These are phyloP conservation scores for Ascochyta viciae-villosae DNA, from an alignment of 2,329 filamentous ascomycete species.

Conservation along the genomic window DNA sequence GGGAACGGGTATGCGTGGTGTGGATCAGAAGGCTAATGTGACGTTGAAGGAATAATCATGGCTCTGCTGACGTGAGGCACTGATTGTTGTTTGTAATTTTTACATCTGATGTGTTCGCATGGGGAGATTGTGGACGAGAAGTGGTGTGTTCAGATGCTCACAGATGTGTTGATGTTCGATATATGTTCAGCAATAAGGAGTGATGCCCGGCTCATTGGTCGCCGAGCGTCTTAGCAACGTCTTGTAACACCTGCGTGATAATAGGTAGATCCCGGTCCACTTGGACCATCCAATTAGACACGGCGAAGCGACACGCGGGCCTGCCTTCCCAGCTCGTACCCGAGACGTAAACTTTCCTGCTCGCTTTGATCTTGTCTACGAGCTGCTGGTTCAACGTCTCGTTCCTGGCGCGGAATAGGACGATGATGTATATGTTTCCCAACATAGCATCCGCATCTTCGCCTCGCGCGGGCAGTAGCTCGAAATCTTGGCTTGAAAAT, in stretches of 20 bases:
- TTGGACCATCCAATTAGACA: constrained; percentile 84
- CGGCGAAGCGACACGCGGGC: constrained; percentile 80
- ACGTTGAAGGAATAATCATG: too few relatives aligned
- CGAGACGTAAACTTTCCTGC: constrained; percentile 79
- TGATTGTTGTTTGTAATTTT: too few relatives aligned
- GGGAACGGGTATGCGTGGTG: too few relatives aligned
- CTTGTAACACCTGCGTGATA: constrained; percentile 68
- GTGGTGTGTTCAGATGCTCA: too few relatives aligned
- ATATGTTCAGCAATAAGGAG: too few relatives aligned
- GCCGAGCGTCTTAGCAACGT: constrained; percentile 23
- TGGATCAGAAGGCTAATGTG: too few relatives aligned
- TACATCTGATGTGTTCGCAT: too few relatives aligned
- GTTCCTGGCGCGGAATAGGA: constrained; percentile 78
- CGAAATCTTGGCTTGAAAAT: constrained; percentile 66
- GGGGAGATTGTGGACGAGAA: too few relatives aligned
- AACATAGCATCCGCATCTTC: constrained; percentile 51
- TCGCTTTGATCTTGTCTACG: constrained; percentile 75
- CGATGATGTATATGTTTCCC: constrained; percentile 69
- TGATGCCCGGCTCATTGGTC: too few relatives aligned
- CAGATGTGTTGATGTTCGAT: too few relatives aligned
- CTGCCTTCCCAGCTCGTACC: constrained; percentile 78
- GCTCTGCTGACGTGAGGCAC: too few relatives aligned
- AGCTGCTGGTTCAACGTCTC: constrained; percentile 68
- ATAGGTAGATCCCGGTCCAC: constrained; percentile 69
- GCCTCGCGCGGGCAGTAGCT: constrained; percentile 64